Evolutionary conservation across 805 yeast genomes (phyloP), one percentile per base, ranked within the genome.

Genomic region (Saturnispora bothae): DNA sequence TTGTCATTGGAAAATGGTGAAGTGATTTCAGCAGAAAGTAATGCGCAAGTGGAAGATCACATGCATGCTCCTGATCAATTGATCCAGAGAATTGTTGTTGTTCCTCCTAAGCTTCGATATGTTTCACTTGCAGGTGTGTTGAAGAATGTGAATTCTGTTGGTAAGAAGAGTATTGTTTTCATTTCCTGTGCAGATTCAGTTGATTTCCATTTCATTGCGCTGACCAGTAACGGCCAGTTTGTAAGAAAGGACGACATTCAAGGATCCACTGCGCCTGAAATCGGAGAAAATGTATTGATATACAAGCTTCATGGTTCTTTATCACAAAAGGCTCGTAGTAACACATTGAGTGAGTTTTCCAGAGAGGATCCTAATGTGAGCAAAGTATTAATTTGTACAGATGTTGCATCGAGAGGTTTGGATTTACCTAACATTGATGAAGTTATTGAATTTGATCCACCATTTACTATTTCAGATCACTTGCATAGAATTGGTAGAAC

Each of bases 131-230:
- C 82, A 7, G 86, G 83, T 1, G 54, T 69, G 4, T 63, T 92
- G 43, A 74, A 71, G 51, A 62, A 66, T 14, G 59, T 78, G 4
- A 60, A 71, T 1, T 49, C 45, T 4, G 48, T 48, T 7, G 36
- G 36, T 15, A 54, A 72, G 2, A 71, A 83, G 45, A 76, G 85
- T 1, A 78, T 92, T 55, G 85, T 92, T 0, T 92, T 92, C 57
- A 71, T 88, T 46, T 82, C 96, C 12, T 89, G 98, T 62, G 77
- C 97, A 0, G 97, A 89, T 54, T 82, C 95, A n/a, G 97, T 94
- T 17, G 88, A 92, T 48, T 92, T 83, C 64, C 96, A 92, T 60
- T 85, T 76, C 57, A 71, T 74, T 33, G 80, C 76, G 0, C 76
- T 94, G 48, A 69, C 83, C 2, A 66, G 79, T 40, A 70, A 66